phyloP scores from a whole-genome alignment of 164 flowering plant genomes.

The Piper betle region DNA sequence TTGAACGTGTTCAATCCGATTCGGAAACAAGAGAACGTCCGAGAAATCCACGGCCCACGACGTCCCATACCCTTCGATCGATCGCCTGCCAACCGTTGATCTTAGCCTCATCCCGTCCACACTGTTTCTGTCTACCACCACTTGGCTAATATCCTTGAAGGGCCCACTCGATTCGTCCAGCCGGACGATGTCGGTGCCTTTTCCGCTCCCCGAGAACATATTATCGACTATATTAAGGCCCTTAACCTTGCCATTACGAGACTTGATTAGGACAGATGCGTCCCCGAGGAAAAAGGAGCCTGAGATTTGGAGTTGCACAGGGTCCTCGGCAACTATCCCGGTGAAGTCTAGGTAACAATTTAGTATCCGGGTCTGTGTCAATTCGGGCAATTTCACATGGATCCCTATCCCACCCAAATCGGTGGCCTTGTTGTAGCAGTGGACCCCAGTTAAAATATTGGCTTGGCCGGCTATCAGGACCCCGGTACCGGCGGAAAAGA shows the following conservation, averaged over 20 bases:
- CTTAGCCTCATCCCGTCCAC: conserved; percentile 7
- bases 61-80: conserved; percentile 1
- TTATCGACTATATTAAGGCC: conserved; percentile 74
- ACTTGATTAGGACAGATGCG: conserved; percentile 48
- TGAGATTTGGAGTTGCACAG: conserved; percentile 61
- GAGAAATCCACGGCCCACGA: conserved; percentile 10
- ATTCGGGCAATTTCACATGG: conserved; percentile 42
- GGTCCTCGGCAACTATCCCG: conserved; percentile 31
- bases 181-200: conserved; percentile 53
- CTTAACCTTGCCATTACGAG: conserved; percentile 39
- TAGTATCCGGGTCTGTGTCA: conserved; percentile 70
- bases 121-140: conserved; percentile 38
- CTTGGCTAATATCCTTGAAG: conserved; percentile 47
- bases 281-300: conserved; percentile 76
- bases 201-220: conserved; percentile 58
- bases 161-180: conserved; percentile 44
- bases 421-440: conserved; percentile 89
- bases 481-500: conserved; percentile 63
- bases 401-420: conserved; percentile 89
- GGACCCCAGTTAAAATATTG: conserved; percentile 63
- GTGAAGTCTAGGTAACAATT: conserved; percentile 80
- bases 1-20: conserved; percentile 7
- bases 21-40: conserved; percentile 7
- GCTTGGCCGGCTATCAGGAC: conserved; percentile 64
- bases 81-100: conserved; percentile 9